Percentiles rank a stretch among this genome's conserved stretches.
phyloP scores from a whole-genome alignment of 2,329 filamentous ascomycete genomes.

The Sclerotiophoma versabilis region DNA sequence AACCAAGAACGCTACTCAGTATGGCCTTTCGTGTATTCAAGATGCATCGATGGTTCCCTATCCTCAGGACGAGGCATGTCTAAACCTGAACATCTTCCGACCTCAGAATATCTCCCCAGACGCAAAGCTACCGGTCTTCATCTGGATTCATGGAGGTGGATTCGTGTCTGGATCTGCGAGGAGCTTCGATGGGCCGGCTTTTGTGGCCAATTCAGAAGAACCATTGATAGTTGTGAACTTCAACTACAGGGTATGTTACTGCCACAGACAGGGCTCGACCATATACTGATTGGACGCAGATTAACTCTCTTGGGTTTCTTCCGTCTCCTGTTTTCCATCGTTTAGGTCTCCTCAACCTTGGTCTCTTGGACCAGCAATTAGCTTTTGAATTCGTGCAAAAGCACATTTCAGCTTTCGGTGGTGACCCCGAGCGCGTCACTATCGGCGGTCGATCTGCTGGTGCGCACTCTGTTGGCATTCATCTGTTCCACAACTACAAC shows the following conservation, averaged over 20 bases:
- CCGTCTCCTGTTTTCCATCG: conserved; percentile 35
- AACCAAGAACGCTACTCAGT: conserved; percentile 45
- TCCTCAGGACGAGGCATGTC: conserved; percentile 31
- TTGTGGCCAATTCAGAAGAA: conserved; percentile 33
- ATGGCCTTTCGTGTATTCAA: conserved; percentile 53
- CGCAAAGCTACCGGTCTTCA: conserved; percentile 35
- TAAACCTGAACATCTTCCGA: conserved; percentile 39
- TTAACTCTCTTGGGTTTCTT: conserved; percentile 37
- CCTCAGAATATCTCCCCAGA: conserved; percentile 23
- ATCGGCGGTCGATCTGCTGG: conserved; percentile 50
- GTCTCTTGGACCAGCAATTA: conserved; percentile 30
- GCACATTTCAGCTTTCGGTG: conserved; percentile 51
- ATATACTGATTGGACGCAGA: conserved; percentile 2
- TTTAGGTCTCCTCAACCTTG: conserved; percentile 37
- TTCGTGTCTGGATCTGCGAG: conserved; percentile 32
- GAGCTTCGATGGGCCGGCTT: conserved; percentile 36
- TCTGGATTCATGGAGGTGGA: conserved; percentile 41
- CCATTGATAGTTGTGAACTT: conserved; percentile 38
- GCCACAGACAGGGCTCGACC: too few species aligned
- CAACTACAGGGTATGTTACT: conserved; percentile 33
- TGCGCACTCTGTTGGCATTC: conserved; percentile 38
- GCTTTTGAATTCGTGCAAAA: conserved; percentile 47
- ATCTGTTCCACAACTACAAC: conserved; percentile 42
- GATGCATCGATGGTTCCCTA: conserved; percentile 46
- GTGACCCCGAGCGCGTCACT: conserved; percentile 47